phyloP scores from a whole-genome alignment of 1,284 basidiomycete species.

The Melanopsichium pennsylvanicum region DNA sequence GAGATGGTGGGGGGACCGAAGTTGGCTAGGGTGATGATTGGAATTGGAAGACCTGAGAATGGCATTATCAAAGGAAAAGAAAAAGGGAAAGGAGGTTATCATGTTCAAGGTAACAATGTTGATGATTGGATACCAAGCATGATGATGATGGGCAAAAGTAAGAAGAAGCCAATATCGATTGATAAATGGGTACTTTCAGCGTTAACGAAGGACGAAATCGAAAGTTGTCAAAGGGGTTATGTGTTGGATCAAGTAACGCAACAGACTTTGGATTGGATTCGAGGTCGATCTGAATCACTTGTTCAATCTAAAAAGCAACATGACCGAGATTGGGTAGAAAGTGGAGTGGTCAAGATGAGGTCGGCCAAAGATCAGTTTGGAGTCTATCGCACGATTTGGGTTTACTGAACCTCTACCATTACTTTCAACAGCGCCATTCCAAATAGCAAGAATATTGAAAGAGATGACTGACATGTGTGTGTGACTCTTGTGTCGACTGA shows the following conservation, averaged over 20 bases:
- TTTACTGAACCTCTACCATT: slow-evolving; percentile 8
- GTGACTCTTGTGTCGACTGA: too few species aligned
- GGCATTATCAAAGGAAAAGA: neutral
- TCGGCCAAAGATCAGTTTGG: slow-evolving; percentile 29
- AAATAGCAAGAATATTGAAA: too few species aligned
- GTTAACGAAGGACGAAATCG: slow-evolving; percentile 3
- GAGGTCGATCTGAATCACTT: neutral
- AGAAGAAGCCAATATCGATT: slow-evolving; percentile 1
- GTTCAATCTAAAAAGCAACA: neutral
- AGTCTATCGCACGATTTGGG: slow-evolving; percentile 24
- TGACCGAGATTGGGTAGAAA: too few species aligned
- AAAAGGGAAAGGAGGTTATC: too few species aligned
- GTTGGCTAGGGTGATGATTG: slow-evolving; percentile 15
- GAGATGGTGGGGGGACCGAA: neutral
- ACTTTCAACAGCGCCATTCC: too few species aligned
- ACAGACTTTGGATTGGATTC: slow-evolving; percentile 10
- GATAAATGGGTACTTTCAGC: slow-evolving; percentile 31
- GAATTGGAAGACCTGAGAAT: slow-evolving; percentile 19
- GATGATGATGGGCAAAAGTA: neutral
- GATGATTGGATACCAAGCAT: slow-evolving; percentile 1
- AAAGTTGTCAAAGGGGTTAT: slow-evolving; percentile 9
- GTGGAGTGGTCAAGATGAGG: neutral
- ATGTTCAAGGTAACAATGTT: too few species aligned
- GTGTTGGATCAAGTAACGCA: slow-evolving; percentile 1
- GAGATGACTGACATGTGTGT: too few species aligned